Percentiles rank a stretch among this genome's conserved stretches.
Conservation (phyloP, 106 monocot species). For the Dendrobium huoshanense region DNA sequence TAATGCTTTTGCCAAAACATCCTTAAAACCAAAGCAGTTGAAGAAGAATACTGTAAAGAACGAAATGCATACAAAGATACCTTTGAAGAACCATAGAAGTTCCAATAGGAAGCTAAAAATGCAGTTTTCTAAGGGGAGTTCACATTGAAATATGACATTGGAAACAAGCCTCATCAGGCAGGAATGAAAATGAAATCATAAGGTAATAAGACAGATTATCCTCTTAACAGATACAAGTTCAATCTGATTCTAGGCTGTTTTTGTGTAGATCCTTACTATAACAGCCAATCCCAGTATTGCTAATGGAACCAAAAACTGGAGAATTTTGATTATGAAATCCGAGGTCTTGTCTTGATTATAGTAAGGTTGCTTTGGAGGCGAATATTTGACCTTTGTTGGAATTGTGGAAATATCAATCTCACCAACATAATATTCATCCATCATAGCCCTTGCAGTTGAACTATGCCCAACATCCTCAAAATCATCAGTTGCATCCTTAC, state of each 20-base stretch:
- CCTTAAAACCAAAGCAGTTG: too few species aligned
- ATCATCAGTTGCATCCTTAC: constrained; percentile 73
- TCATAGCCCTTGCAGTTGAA: constrained; percentile 55
- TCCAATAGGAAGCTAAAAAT: too few species aligned
- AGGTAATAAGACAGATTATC: too few species aligned
- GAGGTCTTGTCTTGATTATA: constrained; percentile 74
- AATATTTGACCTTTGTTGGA: constrained; percentile 37
- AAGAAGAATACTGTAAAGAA: too few species aligned
- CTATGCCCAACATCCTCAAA: constrained; percentile 85
- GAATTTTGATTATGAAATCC: constrained; percentile 59
- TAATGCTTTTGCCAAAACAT: too few species aligned
- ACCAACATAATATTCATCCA: constrained; percentile 66
- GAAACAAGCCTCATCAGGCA: too few species aligned
- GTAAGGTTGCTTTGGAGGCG: constrained; percentile 55
- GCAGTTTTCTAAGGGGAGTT: too few species aligned
- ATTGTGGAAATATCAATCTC: constrained; percentile 57
- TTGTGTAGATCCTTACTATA: constrained; percentile 63
- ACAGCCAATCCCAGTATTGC: constrained; percentile 66
- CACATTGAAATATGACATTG: too few species aligned
- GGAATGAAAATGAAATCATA: too few species aligned
- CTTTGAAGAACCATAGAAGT: too few species aligned
- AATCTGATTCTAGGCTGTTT: constrained; percentile 22
- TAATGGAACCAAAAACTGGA: constrained; percentile 73
- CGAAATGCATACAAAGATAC: too few species aligned
- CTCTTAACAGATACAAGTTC: too few species aligned